phyloP scores from a whole-genome alignment of 225 moss, liverwort and hornwort species.

The Bryoerythrophyllum caledonicum region DNA sequence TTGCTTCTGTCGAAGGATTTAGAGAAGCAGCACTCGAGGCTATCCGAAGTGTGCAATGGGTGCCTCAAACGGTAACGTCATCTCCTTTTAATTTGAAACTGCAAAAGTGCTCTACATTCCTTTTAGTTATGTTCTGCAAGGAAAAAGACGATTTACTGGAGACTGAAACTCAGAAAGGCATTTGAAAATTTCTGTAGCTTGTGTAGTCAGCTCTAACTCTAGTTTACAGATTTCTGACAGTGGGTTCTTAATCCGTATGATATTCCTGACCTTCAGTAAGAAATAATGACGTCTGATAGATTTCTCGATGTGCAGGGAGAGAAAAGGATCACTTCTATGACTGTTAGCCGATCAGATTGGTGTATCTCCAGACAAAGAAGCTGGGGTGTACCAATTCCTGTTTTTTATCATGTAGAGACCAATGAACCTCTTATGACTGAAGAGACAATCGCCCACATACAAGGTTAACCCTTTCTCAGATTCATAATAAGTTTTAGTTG shows the following conservation, averaged over 20 bases:
- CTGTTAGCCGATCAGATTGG: constrained; percentile 94
- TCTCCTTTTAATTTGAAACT: constrained; percentile 2
- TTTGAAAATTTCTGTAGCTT: background rate
- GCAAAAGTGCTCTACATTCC: background rate
- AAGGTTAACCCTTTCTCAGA: constrained; percentile 45
- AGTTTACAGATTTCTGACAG: background rate
- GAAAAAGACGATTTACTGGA: background rate
- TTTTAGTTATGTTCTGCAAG: constrained; percentile 7
- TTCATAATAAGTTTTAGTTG: background rate
- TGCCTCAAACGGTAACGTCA: constrained; percentile 70
- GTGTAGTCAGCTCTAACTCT: background rate
- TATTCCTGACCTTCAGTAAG: background rate
- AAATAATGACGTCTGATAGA: background rate
- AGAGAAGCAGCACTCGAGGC: constrained; percentile 81
- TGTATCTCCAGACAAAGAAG: constrained; percentile 97
- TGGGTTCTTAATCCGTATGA: background rate
- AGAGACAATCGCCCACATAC: constrained; percentile 76
- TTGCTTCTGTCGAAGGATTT: constrained; percentile 97
- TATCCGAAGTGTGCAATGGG: constrained; percentile 83
- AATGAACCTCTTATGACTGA: constrained; percentile 89
- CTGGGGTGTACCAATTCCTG: constrained; percentile 99
- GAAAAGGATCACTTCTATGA: constrained; percentile 95
- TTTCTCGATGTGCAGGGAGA: constrained; percentile 60
- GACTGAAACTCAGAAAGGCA: background rate
- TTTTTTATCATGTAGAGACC: constrained; percentile 77